Base-by-base conservation (phyloP, 441 rosid genomes). In the Adansonia madagascariensis region DNA sequence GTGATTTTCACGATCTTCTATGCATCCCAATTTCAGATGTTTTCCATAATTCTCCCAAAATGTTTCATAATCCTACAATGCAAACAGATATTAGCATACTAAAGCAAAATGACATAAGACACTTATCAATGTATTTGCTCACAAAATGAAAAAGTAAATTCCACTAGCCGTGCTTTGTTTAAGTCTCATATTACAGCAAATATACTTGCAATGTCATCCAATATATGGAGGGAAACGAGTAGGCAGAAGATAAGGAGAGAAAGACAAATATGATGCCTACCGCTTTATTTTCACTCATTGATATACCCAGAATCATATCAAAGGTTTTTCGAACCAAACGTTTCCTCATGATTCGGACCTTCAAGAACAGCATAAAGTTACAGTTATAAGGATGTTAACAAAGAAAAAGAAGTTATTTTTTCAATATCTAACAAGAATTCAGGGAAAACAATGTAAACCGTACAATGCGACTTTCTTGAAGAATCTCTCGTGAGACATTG, bases 401-500 rank as follows among this genome's bases (percentile, higher is more conserved):
- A 44, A 44, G 71, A 20, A 60, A 22, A 67, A 3, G 43, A 59
- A 43, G 6, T 12, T 27, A n/a, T 1, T 31, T 50, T 35, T n/a
- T 50, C 31, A 61, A 15, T 44, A 52, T 18, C 24, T 8, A 57
- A 47, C 50, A 70, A 50, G 3, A 49, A n/a, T 6, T 24, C 14
- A 5, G 18, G n/a, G 1, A 3, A 8, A 62, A 60, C 31, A 46
- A 53, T 41, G 41, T 46, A 20, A 20, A 60, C 74, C 98, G 27
- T 85, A 95, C 98, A 66, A 93, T 83, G 75, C 99, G 94, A 68
- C 99, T 95, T 86, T 95, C 99, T 84, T 95, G 99, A 83, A 95
- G 99, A 89, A 95, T 91, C 86, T 95, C 99, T 27, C 98, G 91
- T n/a, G 99, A 95, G 63, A 93, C 98, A 81, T 93, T 95, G 73